Base-by-base conservation (phyloP, 768 basidiomycete genomes). In the Trametes punicea region DNA sequence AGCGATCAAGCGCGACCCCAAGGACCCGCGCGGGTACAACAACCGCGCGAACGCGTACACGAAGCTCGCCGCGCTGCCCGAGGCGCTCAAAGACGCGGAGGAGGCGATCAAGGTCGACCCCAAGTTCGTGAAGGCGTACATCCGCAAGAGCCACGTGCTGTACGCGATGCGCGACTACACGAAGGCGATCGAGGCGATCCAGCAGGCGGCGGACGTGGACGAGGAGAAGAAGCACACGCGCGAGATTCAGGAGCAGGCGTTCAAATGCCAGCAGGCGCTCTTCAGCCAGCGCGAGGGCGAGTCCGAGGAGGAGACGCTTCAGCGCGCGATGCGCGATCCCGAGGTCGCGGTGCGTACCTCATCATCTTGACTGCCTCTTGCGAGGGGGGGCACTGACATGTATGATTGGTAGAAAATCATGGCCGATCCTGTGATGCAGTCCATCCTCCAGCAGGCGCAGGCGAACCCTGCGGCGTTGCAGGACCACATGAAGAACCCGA, bases 21-120 rank as follows among this genome's bases (percentile, higher is more conserved):
- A 73, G 33, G 97, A 99, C 68, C 82, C 96, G 13, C 81, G 88
- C 61, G 94, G 91, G 8, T 99, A 98, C 77, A 98, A 96, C 71
- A 99, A 99, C 76, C 88, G 97, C 46, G 93, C 97, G n/a, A 88
- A 93, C 26, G 95, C 93, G 21, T 98, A 97, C 75, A 92, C 88
- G 74, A 98, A 98, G 76, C 84, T 99, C 36, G 81, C 81, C 39
- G 97, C 97, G 1, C 73, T 98, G 27, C 90, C 94, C 10, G 97
- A 99, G 70, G 97, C 95, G 1, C 79, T 98, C 67, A 98, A 98
- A 73, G 97, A 99, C 66, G 92, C 85, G 34, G 84, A 99, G 53
- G 85, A 90, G 70, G 93, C 97, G 23, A 93, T 98, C 77, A 87
- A 85, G 72, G 82, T 89, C 46, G 96, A 98, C 72, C 84, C 92